Base-by-base conservation (phyloP, 2,329 filamentous ascomycete genomes). In the Fusarium decemcellulare region DNA sequence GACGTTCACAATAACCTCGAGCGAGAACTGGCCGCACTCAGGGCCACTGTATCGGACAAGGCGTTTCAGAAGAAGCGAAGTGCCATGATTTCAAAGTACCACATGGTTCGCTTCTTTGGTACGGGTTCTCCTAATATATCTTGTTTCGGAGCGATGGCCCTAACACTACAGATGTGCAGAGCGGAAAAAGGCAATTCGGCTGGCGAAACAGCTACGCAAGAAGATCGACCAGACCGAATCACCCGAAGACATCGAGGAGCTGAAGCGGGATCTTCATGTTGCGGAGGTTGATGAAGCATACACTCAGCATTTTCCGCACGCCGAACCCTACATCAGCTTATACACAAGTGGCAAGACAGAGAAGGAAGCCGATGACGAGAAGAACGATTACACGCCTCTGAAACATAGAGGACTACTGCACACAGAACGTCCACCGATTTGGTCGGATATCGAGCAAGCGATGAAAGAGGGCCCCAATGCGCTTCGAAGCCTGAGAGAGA, bases 41-140 rank as follows among this genome's bases (percentile, higher is more conserved):
- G 89, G 78, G 84, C 88, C 68, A 91, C 92, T 74, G 83, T 95
- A 62, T 84, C 80, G 6, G 85, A 87, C 67, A 84, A 87, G 50
- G 82, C 87, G 63, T 84, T 86, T 62, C 88, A 90, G 73, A 90
- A 89, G 80, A 86, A 85, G 76, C 86, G 89, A 70, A 86, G 86
- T 72, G 85, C 89, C 63, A 93, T 95, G 88, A 94, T 95, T 67
- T 85, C 85, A 53, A 92, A 91, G 78, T 96, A 94, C 74, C 93
- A 95, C 78, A 95, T 93, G 88, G 89, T 95, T 53, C 85, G 93
- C 30, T 96, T 96, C 77, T 95, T 95, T 79, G 93, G 93, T 92
- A 83, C 54, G 86, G 74, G 11, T 5, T 34, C 23, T 42, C 5
- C 27, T 7, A 9, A 3, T 12, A 6, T 8, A n/a, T 58, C 11